Conservation (phyloP, 176 grass and related monocot genomes). For the Oryza punctata region DNA sequence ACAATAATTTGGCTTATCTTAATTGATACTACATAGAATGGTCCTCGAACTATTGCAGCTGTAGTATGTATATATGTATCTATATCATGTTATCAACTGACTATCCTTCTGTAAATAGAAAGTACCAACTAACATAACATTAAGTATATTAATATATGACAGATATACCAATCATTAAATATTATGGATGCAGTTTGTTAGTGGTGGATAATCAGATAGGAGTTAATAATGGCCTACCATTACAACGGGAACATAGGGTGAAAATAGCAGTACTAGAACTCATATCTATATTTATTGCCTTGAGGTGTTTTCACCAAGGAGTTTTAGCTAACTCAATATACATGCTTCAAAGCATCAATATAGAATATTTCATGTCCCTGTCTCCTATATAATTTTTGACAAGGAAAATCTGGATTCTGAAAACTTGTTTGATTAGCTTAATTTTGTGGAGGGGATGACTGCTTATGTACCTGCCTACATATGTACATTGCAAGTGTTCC, state of each 20-base stretch:
- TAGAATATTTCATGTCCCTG: neutral
- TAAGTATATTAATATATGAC: neutral
- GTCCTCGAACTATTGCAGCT: neutral
- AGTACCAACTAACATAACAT: slow-evolving; percentile 1
- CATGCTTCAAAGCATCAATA: neutral
- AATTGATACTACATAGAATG: slow-evolving; percentile 7
- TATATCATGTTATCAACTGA: neutral
- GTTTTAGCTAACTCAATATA: neutral
- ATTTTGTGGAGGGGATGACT: neutral
- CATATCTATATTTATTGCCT: no score
- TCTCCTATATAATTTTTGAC: neutral
- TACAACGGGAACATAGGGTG: neutral
- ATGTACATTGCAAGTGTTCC: neutral
- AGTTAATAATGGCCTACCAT: slow-evolving; percentile 32
- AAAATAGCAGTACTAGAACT: neutral
- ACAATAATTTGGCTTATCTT: neutral
- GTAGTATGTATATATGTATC: neutral
- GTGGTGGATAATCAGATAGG: slow-evolving; percentile 11
- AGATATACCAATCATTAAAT: neutral
- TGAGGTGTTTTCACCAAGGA: neutral
- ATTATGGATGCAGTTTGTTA: slow-evolving; percentile 14
- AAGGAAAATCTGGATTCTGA: neutral
- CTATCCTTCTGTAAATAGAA: neutral
- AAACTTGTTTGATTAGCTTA: neutral
- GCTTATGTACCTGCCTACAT: neutral